Conservation (phyloP, 2,329 filamentous ascomycete genomes). For the Aspergillus ibericus region DNA sequence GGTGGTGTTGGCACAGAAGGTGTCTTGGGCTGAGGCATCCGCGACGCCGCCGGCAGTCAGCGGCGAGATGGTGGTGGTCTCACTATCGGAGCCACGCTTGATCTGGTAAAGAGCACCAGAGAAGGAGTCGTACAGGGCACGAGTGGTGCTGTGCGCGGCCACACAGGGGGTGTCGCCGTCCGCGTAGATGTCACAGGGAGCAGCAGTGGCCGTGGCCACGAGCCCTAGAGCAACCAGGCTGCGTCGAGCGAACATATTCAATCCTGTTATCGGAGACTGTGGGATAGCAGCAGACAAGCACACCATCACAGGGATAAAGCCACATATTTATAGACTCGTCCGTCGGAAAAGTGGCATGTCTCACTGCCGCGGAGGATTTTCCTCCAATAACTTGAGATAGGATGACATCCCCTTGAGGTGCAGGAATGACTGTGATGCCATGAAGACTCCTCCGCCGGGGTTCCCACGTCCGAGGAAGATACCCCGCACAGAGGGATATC, state of each 20-base stretch:
- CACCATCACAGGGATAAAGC: neutral
- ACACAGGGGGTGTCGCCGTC: conserved; percentile 62
- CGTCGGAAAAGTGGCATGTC: neutral
- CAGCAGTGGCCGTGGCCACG: conserved; percentile 45
- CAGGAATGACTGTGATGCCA: neutral
- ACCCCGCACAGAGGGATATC: neutral
- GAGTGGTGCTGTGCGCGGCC: conserved; percentile 65
- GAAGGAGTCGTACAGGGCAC: conserved; percentile 59
- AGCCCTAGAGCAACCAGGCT: conserved; percentile 36
- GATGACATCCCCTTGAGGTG: neutral
- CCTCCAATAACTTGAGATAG: conserved; percentile 11
- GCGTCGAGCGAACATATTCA: conserved; percentile 33
- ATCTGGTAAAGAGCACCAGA: conserved; percentile 61
- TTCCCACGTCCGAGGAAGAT: neutral
- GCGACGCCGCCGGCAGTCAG: conserved; percentile 62
- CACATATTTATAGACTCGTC: neutral
- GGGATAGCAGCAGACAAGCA: neutral
- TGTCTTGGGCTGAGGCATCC: conserved; percentile 60
- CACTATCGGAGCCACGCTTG: conserved; percentile 53
- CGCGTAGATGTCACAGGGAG: conserved; percentile 63
- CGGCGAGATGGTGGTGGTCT: conserved; percentile 52
- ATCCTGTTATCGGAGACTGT: conserved; percentile 12
- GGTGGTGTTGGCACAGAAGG: conserved; percentile 61
- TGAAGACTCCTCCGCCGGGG: neutral
- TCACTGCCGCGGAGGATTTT: neutral